phyloP scores from a whole-genome alignment of 192 early-diverging fungal genomes.

The Mortierella hygrophila region DNA sequence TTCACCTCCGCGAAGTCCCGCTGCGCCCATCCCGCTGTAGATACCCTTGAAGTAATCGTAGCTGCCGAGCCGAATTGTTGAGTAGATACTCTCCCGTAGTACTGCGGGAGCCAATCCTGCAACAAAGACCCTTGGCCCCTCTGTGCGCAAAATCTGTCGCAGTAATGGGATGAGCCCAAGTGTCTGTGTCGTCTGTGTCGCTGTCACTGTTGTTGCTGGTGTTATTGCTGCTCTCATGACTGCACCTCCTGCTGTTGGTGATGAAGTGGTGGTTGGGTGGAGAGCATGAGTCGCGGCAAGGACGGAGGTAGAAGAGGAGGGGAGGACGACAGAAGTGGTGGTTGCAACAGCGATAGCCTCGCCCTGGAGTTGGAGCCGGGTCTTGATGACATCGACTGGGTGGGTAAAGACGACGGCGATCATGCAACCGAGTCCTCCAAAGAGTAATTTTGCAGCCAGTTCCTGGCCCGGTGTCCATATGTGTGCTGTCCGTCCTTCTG shows the following conservation, averaged over 20 bases:
- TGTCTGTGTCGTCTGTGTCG: constrained; percentile 1
- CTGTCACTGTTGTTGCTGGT: not conserved
- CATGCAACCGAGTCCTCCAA: constrained; percentile 51
- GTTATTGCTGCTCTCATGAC: not conserved
- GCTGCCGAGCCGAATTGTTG: constrained; percentile 54
- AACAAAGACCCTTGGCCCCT: constrained; percentile 47
- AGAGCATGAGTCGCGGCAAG: not conserved
- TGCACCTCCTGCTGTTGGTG: not conserved
- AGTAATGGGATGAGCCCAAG: constrained; percentile 36
- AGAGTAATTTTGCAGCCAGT: constrained; percentile 42
- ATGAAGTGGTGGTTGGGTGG: not conserved
- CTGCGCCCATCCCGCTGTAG: constrained; percentile 32
- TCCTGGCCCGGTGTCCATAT: constrained; percentile 43
- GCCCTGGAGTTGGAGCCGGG: constrained; percentile 56
- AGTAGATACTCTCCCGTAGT: constrained; percentile 53
- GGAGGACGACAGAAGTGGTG: not conserved
- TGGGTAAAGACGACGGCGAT: constrained; percentile 51
- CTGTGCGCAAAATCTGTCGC: constrained; percentile 33
- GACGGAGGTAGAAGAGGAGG: not conserved
- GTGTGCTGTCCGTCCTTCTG: not conserved
- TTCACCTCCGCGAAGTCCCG: constrained; percentile 23
- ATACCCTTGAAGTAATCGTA: constrained; percentile 55
- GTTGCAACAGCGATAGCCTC: constrained; percentile 20
- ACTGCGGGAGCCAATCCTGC: constrained; percentile 48
- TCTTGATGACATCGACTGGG: constrained; percentile 58